Base-by-base conservation (phyloP, 2,329 filamentous ascomycete genomes). In the Aspergillus pseudotamarii region DNA sequence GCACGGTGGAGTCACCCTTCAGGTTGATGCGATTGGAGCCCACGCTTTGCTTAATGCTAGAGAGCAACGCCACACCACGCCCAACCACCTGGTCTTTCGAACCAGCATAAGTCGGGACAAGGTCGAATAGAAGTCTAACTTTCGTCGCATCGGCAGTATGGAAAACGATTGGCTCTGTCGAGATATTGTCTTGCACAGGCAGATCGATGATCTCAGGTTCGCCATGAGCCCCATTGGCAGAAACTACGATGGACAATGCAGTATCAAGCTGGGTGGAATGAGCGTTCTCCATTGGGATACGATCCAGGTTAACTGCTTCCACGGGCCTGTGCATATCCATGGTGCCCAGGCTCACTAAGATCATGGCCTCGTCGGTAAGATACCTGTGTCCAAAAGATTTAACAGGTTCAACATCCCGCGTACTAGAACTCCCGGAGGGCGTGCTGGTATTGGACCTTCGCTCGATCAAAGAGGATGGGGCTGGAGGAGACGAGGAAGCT, bases 341-440 rank as follows among this genome's bases (percentile, higher is more conserved):
- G 0, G 92, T 94, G 0, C 95, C 95, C 10, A 99, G 82, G 72
- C 93, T 97, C 71, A 99, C 94, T 56, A 98, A 84, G 4, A 99
- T 87, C 83, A 99, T 89, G 66, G 92, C 92, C 72, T 96, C 90
- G 58, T 96, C 88, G 21, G 89, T 96, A 57, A 99, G 85, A 78
- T 98, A 99, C 59, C 94, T 89, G 82, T 99, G 95, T 61, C 95
- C 95, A 77, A 98, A 99, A 1, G 93, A 92, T 79, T 98, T 98
- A 68, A 98, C 87, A 6, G 94, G 90, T 67, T 97, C 93, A 2
- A 89, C 82, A 8, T 84, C 68, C 43, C 75, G 73, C 34, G 66
- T 43, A 10, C 66, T 60, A 70, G 73, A 65, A 66, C 65, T 71
- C 80, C 57, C 88, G 84, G 76, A 60, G 9, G 72, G 66, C 38